Evolutionary conservation across 164 flowering plant genomes (phyloP), one percentile per base, ranked within the genome.

Genomic region (Buxus sempervirens): DNA sequence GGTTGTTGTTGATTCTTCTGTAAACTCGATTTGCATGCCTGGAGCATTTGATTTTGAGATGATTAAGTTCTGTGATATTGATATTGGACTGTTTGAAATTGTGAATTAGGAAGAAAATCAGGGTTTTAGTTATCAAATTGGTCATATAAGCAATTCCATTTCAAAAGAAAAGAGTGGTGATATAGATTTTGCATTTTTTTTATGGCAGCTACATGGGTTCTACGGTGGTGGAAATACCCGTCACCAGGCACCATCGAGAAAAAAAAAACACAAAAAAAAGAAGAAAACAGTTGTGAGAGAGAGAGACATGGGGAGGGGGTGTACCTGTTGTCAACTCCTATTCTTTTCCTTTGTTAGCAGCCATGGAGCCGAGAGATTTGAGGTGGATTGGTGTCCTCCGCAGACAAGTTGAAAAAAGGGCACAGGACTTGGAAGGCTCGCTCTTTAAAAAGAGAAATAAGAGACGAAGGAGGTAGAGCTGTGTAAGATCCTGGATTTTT

Each of bases 111-210:
- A 28, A 49, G 63, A 28, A 38, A 9, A 69, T 45, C 42, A 55
- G 57, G 54, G 54, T 13, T 54, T 63, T 25, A 26, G 24, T 18
- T 63, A 24, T 45, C 14, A 22, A 13, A 62, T 63, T 57, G 25
- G 51, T 41, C 38, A 62, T 24, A 20, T 58, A 51, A 26, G 0
- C 20, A 55, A 14, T 26, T 3, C 21, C n/a, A 16, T 42, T 42
- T 0, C 6, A 57, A 54, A 27, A 36, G 23, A 38, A n/a, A 22
- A 54, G 49, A 55, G 36, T 0, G 66, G 65, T 69, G 71, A 62
- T 24, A 91, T 91, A 96, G 93, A 87, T 58, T 66, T 81, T 22
- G 76, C 82, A 0, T 84, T 82, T 71, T 63, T 78, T 80, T 61
- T 85, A 13, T 70, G 69, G 76, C 85, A 72, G 73, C 68, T 81